A percentile compares a stretch with the other conserved stretches of the same genome.
phyloP scores from a whole-genome alignment of 2,329 filamentous ascomycete species.

The Diplodia seriata region DNA sequence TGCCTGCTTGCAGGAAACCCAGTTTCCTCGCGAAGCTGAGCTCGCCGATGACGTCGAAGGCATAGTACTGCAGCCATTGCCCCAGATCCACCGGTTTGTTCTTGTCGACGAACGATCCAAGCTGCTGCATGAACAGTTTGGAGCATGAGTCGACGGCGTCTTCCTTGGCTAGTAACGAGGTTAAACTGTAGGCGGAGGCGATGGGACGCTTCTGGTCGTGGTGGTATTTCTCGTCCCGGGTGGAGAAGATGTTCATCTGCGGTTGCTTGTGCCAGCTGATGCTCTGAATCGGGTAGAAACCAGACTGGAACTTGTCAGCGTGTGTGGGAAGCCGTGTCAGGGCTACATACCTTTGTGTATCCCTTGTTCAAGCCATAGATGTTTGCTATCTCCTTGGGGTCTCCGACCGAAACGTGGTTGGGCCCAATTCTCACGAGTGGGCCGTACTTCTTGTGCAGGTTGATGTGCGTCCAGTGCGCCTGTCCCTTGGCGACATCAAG shows the following conservation, averaged over 20 bases:
- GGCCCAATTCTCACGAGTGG: constrained; percentile 80
- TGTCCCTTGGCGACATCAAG: constrained; percentile 64
- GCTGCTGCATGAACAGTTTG: constrained; percentile 37
- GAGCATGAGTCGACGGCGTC: constrained; percentile 39
- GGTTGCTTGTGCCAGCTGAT: constrained; percentile 38
- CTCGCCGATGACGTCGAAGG: constrained; percentile 52
- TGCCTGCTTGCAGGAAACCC: constrained; percentile 52
- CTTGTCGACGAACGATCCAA: constrained; percentile 36
- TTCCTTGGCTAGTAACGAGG: constrained; percentile 47
- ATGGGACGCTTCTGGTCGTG: constrained; percentile 50
- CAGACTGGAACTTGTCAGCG: constrained; percentile 33
- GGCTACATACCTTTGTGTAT: constrained; percentile 44
- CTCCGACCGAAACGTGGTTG: constrained; percentile 77
- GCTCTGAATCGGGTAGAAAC: constrained; percentile 42
- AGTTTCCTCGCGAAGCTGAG: constrained; percentile 52
- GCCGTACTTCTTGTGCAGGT: constrained; percentile 74
- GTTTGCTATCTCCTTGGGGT: constrained; percentile 71
- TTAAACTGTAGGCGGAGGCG: constrained; percentile 52
- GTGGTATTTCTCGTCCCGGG: constrained; percentile 52
- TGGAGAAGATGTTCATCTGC: constrained; percentile 45
- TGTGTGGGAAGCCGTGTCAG: background rate
- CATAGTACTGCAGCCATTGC: constrained; percentile 45
- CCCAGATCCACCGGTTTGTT: constrained; percentile 40
- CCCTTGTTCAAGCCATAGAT: constrained; percentile 68
- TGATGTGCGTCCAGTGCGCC: constrained; percentile 60